Evolutionary conservation across 768 basidiomycete species (phyloP), one percentile per base, ranked within the genome.

Genomic region (Amanita rimosa): DNA sequence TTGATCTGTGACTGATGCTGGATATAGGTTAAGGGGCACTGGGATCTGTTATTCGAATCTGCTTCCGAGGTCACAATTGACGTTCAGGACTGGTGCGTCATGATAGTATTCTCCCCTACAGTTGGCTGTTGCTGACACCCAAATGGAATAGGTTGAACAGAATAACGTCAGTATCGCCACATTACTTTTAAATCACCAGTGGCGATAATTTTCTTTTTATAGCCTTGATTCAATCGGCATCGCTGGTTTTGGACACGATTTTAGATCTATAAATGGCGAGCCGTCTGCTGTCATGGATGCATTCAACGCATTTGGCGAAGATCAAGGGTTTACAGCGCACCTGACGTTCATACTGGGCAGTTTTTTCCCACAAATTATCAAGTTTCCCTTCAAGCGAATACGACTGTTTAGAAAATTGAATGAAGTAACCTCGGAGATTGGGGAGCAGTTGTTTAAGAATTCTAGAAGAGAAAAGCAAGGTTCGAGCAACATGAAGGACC

Each of bases 171-270:
- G 69, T 52, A 43, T 17, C 14, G 22, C 11, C 16, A 6, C 9
- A 10, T 17, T 43, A 42, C 35, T 19, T 19, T 24, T 29, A n/a
- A n/a, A n/a, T 39, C 13, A 21, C n/a, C 11, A 40, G 22, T 24
- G 21, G 21, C 33, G 3, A 36, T 39, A 37, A 14, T 33, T 26
- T 17, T 7, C 6, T 26, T 17, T 7, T 26, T 26, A 1, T 6
- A 75, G 74, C 4, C 56, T 78, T 5, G 77, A 79, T 50, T 66
- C 57, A 14, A 66, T 78, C 31, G 74, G 76, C 7, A 63, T 71
- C 21, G 71, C 72, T 2, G 70, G 70, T 0, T 78, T 78, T 52
- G 68, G 68, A n/a, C 68, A 77, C 22, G 65, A 78, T 55, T 81
- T 82, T 52, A 68, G 70, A 8, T 61, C 73, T 0, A 63, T 81